A percentile compares a stretch with the other conserved stretches of the same genome.
phyloP scores from a whole-genome alignment of 179 eudicot genomes.

The Silene coronaria region DNA sequence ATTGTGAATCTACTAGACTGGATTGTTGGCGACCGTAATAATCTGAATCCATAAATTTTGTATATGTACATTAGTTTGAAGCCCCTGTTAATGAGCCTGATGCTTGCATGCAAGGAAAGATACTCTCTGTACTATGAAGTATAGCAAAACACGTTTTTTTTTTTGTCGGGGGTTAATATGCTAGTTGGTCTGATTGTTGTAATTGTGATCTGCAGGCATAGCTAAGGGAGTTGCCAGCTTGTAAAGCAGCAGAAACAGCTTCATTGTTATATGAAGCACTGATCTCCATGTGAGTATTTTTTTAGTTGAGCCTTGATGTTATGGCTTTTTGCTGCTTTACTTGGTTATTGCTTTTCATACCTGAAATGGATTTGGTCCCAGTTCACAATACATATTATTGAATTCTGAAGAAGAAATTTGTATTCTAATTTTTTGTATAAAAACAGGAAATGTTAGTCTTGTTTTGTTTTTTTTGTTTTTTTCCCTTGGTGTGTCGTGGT shows the following conservation, averaged over 20 bases:
- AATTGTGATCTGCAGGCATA: slow-evolving; percentile 26
- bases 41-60: background rate
- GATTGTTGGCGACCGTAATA: background rate
- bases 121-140: background rate
- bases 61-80: background rate
- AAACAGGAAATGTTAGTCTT: background rate
- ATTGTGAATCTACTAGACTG: background rate
- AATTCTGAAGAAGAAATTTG: no score
- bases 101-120: background rate
- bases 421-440: background rate
- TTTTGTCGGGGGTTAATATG: background rate
- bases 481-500: no score
- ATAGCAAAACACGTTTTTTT: background rate
- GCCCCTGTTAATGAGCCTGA: no score
- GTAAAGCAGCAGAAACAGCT: slow-evolving; percentile 2
- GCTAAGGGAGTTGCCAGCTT: slow-evolving; percentile 5
- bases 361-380: background rate
- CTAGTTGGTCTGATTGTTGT: slow-evolving; percentile 4
- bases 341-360: background rate
- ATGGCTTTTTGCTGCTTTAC: slow-evolving; percentile 10
- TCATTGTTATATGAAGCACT: background rate
- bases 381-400: background rate
- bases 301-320: slow-evolving; percentile 10
- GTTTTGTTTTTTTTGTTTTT: no score
- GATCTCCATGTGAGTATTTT: slow-evolving; percentile 5